Base-by-base conservation (phyloP, 192 early-diverging fungal species). In the Backusella mclennaniae region DNA sequence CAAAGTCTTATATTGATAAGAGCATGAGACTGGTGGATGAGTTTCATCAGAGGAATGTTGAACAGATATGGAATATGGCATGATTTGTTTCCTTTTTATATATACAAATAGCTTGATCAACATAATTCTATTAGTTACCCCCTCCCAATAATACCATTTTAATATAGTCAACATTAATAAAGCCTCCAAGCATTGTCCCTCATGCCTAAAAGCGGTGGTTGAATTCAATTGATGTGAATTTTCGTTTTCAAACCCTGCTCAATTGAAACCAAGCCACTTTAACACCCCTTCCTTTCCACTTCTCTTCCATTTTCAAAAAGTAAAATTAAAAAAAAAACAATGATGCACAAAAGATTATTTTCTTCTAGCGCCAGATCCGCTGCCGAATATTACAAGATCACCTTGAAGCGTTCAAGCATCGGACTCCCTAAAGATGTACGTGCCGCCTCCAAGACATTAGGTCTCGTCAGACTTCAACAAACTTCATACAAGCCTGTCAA, bases 401-500 rank as follows among this genome's bases (percentile, higher is more conserved):
- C 85, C 21, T 70, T 85, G 41, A 83, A 74, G 69, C 81, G 87
- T 36, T 87, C 86, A 2, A 71, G 78, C 2, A 88, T 88, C 49
- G 87, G 87, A 17, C 69, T 88, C 14, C 71, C 85, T 9, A 59
- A 73, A 69, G 77, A 75, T 6, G 67, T 66, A 35, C 74, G 69
- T 35, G 77, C 72, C 6, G 76, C 82, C 35, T 79, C 85, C 29
- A 17, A 74, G 36, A 82, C 85, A 3, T 77, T 88, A 0, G 84
- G 85, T 8, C 71, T 88, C 4, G 23, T 53, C 39, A 36, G 69
- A 17, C 79, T 84, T 66, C 76, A 81, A 49, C 77, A 84, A 67
- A 84, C 85, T 0, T 77, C 84, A 53, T 88, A 86, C 66, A 81
- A 80, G 67, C 81, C 86, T 52, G 81, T 80, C 38, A 82, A 78